Evolutionary conservation across 257 asterid species (phyloP).

Genomic region (Anisodus tanguticus): DNA sequence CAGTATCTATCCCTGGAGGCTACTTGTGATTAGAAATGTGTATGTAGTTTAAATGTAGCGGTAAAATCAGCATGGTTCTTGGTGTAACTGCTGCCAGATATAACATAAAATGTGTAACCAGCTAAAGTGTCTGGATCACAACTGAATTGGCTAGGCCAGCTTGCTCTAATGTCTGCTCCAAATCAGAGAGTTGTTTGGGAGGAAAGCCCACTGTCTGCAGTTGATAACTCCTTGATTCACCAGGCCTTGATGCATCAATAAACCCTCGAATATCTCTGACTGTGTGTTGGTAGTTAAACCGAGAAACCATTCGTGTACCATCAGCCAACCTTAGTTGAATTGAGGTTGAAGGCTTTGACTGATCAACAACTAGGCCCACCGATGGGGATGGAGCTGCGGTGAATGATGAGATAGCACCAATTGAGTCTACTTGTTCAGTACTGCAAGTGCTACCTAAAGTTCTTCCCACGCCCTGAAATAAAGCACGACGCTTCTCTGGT

Average conservation of each 20-base stretch:
- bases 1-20: background rate
- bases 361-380: constrained; percentile 64
- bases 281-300: constrained; percentile 71
- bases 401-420: constrained; percentile 31
- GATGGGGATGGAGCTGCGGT: constrained; percentile 60
- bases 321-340: constrained; percentile 90
- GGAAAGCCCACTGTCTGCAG: constrained; percentile 89
- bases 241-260: constrained; percentile 79
- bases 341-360: constrained; percentile 62
- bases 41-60: background rate
- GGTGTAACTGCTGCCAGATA: constrained; percentile 24
- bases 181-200: constrained; percentile 68
- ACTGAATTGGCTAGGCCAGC: constrained; percentile 87
- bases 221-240: constrained; percentile 60
- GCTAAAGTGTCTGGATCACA: constrained; percentile 65
- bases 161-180: constrained; percentile 75
- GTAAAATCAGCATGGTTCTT: constrained; percentile 14
- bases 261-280: constrained; percentile 77
- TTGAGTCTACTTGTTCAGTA: background rate
- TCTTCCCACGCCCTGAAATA: constrained; percentile 69
- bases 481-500: constrained; percentile 39
- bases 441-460: constrained; percentile 38
- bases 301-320: constrained; percentile 85
- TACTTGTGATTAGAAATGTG: background rate
- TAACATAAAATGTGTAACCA: background rate